A percentile compares a stretch with the other conserved stretches of the same genome.
These are phyloP conservation scores for Mallotus repandus DNA, from an alignment of 441 rosid genomes.

Conservation along the genomic window DNA sequence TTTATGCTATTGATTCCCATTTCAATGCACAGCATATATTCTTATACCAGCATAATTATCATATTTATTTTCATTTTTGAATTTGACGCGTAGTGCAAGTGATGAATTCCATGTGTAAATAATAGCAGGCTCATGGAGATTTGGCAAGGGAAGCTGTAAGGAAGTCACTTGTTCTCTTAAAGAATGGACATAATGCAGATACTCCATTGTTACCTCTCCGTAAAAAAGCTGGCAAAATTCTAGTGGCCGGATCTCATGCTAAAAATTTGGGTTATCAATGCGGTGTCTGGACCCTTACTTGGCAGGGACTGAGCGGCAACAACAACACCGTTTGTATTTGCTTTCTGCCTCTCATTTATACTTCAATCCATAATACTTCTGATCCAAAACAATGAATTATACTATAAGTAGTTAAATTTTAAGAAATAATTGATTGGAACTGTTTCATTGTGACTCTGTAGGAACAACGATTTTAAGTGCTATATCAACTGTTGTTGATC, in stretches of 20 bases:
- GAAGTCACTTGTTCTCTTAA: conserved; percentile 61
- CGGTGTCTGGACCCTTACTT: conserved; percentile 64
- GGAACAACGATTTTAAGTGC: conserved; percentile 57
- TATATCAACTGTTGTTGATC: conserved; percentile 42
- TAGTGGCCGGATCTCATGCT: conserved; percentile 60
- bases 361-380: too few relatives aligned
- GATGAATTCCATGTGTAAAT: too few relatives aligned
- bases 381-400: too few relatives aligned
- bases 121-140: conserved; percentile 53
- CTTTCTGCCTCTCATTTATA: too few relatives aligned
- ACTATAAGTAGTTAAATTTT: too few relatives aligned
- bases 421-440: too few relatives aligned
- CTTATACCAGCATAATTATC: too few relatives aligned
- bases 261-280: conserved; percentile 64
- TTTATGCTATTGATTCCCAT: not conserved
- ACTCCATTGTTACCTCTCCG: conserved; percentile 66
- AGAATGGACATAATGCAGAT: conserved; percentile 49
- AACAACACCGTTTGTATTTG: conserved; percentile 14
- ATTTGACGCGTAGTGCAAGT: too few relatives aligned
- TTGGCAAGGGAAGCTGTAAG: conserved; percentile 75
- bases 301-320: conserved; percentile 58
- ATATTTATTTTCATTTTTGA: too few relatives aligned
- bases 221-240: conserved; percentile 44
- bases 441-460: too few relatives aligned
- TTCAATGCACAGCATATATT: too few relatives aligned